Evolutionary conservation across 768 basidiomycete genomes (phyloP), one percentile per base, ranked within the genome.

Genomic region (Hemileccinum impolitum): DNA sequence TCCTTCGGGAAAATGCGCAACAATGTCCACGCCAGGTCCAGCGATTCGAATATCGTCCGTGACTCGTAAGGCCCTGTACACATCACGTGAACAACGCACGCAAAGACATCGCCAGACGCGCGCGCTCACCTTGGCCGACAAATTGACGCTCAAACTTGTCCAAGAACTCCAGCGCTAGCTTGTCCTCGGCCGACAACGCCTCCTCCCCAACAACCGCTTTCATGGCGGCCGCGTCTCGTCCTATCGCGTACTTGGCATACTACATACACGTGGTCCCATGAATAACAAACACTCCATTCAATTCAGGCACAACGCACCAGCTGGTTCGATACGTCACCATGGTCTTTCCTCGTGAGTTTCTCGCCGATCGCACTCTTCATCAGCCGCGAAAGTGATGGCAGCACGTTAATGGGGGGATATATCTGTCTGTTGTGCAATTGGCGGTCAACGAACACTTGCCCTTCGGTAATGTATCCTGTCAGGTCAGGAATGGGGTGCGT

Each of bases 281-380:
- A 59, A 52, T 51, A 52, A 52, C 23, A 47, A 54, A 31, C 18
- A 18, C 19, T 23, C 14, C 18, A 42, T 4, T 5, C 18, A 37
- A 63, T 63, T 48, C 56, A 62, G 60, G 58, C 62, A 62, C 64
- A 17, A 73, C 90, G 48, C 60, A 91, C 93, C 76, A 96, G 74
- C 74, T 97, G 95, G 76, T 99, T 99, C 13, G 96, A 98, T 31
- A 99, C 96, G 71, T 99, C 96, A 62, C 94, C 90, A 68, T 98
- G 96, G 72, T 99, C 96, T 73, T 95, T 95, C 68, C 96, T 80
- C 50, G 96, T 98, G 65, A 98, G 76, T 71, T 90, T 83, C 73
- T 97, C 95, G 57, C 96, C 96, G 70, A 98, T 97, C 56, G 96
- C 96, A 60, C 89, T 92, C 85, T 99, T 99, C 96, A 99, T 99